phyloP scores from a whole-genome alignment of 805 yeast species.

The Ogataea corticis region DNA sequence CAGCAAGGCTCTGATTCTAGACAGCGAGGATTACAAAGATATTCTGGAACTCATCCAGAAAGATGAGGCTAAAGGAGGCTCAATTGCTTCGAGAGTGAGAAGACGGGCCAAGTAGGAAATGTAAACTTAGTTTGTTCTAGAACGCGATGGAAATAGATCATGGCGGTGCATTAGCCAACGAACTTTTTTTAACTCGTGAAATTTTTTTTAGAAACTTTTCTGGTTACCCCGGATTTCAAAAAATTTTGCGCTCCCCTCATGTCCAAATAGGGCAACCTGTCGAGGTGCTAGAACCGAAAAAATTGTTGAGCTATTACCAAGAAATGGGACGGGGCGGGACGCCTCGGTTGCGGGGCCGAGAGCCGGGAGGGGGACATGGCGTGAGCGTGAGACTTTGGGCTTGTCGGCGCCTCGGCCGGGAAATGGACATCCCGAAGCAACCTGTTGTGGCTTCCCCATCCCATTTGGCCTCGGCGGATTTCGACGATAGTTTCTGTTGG shows the following conservation, averaged over 20 bases:
- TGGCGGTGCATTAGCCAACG: not conserved
- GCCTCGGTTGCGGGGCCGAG: constrained; percentile 1
- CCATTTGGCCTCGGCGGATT: no score
- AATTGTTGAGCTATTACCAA: not conserved
- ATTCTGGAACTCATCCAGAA: constrained; percentile 22
- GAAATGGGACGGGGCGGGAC: not conserved
- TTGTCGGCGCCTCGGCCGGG: no score
- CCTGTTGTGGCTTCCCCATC: no score
- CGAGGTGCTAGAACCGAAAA: not conserved
- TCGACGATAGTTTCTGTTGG: no score
- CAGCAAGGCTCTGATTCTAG: constrained; percentile 15
- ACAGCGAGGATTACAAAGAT: constrained; percentile 28
- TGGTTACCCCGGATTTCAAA: constrained; percentile 5
- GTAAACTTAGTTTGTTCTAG: not conserved
- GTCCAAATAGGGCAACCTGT: not conserved
- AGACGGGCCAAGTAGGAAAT: constrained; percentile 21
- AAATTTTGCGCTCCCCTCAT: not conserved
- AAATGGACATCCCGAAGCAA: no score
- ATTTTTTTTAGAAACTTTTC: constrained; percentile 1
- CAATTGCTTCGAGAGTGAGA: constrained; percentile 35
- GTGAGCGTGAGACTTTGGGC: no score
- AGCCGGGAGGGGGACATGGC: not conserved
- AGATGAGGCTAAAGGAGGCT: constrained; percentile 26
- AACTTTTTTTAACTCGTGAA: not conserved
- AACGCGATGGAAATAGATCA: not conserved